A percentile compares a stretch with the other conserved stretches of the same genome.
These are phyloP conservation scores for Euphorbia corollata DNA, from an alignment of 441 rosid genomes.

Conservation along the genomic window DNA sequence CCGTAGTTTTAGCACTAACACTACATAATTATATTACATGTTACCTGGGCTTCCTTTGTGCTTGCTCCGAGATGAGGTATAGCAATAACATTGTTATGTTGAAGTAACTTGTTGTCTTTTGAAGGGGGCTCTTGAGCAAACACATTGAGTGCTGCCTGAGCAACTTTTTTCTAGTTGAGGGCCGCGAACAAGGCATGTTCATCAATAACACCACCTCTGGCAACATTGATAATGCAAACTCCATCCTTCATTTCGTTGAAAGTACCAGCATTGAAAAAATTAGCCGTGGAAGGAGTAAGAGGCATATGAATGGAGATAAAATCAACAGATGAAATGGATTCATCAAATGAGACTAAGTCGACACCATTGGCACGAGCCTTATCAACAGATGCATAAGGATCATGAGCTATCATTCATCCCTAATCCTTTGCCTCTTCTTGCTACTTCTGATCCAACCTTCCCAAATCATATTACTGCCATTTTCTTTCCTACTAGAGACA, in stretches of 20 bases:
- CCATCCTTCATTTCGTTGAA: slow-evolving; percentile 84
- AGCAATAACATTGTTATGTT: slow-evolving; percentile 67
- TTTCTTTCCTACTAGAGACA: slow-evolving; percentile 83
- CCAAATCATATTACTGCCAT: slow-evolving; percentile 84
- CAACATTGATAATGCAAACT: slow-evolving; percentile 75
- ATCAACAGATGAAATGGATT: slow-evolving; percentile 62
- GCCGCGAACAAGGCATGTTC: slow-evolving; percentile 86
- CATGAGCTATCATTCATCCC: slow-evolving; percentile 90
- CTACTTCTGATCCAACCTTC: slow-evolving; percentile 88
- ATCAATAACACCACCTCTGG: slow-evolving; percentile 93
- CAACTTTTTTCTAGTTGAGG: slow-evolving; percentile 63
- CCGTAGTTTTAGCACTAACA: too few relatives aligned
- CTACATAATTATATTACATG: too few relatives aligned
- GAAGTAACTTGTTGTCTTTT: slow-evolving; percentile 65
- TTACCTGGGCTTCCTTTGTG: slow-evolving; percentile 89
- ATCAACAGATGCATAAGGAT: slow-evolving; percentile 84
- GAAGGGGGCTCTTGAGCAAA: slow-evolving; percentile 76
- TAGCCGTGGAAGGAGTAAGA: slow-evolving; percentile 63
- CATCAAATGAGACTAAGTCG: slow-evolving; percentile 63
- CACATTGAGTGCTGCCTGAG: slow-evolving; percentile 95
- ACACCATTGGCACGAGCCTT: slow-evolving; percentile 85
- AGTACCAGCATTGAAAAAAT: slow-evolving; percentile 64
- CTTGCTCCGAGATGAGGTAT: slow-evolving; percentile 98
- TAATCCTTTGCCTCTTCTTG: slow-evolving; percentile 83
- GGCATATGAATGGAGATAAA: slow-evolving; percentile 91